A percentile compares a stretch with the other conserved stretches of the same genome.
phyloP scores from a whole-genome alignment of 257 asterid genomes.

The Nicotiana undulata region DNA sequence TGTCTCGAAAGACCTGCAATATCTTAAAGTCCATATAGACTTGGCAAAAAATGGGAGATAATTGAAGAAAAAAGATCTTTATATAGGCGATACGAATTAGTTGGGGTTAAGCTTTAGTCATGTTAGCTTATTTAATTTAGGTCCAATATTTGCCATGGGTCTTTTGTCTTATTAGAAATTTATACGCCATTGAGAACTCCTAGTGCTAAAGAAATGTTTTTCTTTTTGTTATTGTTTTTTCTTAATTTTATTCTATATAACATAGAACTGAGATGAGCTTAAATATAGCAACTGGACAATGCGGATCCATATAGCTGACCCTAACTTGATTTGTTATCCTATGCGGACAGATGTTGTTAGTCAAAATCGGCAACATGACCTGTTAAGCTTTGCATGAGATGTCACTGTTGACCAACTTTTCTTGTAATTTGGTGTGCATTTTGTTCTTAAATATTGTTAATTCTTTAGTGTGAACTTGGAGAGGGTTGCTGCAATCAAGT shows the following conservation, averaged over 20 bases:
- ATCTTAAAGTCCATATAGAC: not conserved
- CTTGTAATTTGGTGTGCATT: not conserved
- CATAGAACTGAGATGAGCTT: not conserved
- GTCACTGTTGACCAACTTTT: not conserved
- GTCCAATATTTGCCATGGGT: not conserved
- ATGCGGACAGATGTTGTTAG: not conserved
- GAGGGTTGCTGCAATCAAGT: constrained; percentile 57
- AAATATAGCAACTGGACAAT: not conserved
- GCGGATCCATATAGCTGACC: not conserved
- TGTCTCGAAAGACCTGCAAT: not conserved
- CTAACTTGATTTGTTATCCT: not conserved
- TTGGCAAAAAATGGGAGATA: not conserved
- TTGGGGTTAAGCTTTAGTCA: not conserved
- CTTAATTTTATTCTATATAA: not conserved
- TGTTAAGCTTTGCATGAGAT: not conserved
- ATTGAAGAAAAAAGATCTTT: not conserved
- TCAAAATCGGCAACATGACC: not conserved
- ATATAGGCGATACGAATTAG: not conserved
- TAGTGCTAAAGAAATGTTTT: not conserved
- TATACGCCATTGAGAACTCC: not conserved
- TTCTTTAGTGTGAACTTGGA: constrained; percentile 50
- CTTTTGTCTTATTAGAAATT: not conserved
- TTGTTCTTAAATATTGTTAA: constrained; percentile 16
- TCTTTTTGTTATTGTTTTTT: not conserved
- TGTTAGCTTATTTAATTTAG: not conserved